Evolutionary conservation across 805 yeast genomes (phyloP), one percentile per base, ranked within the genome.

Genomic region (Nakazawaea wyomingensis): DNA sequence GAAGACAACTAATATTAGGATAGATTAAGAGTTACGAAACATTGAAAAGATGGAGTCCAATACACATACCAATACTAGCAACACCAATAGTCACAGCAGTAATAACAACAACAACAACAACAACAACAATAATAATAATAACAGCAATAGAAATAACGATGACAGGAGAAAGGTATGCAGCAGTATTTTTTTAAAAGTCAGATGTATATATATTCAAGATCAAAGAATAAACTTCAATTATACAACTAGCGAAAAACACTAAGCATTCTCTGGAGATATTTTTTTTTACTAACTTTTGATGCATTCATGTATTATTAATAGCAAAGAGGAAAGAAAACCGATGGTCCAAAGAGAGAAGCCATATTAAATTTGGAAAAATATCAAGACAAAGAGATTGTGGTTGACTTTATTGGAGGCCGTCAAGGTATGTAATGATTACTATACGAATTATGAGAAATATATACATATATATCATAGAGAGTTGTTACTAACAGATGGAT

Each of bases 331-430:
- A 39, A 30, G 18, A 44, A 44, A 14, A 10, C 39, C 7, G 35
- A 44, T 36, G 45, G 47, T 11, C 98, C 97, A 29, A 85, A 85
- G 68, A 84, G 88, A 63, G 96, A 90, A 49, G 95, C 96, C 18
- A 86, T 90, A 47, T 69, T 88, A 44, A 89, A 90, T 60, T 69
- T 93, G 47, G 76, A 81, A 48, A 83, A 79, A 56, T 86, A 85
- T 59, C 77, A 78, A 54, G 95, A 87, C 58, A 71, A 82, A 52
- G 62, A 71, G 51, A 78, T 91, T 32, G 74, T 82, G 53, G 91
- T 90, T 42, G 82, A 85, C 54, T 79, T 93, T 57, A 74, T 81
- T 51, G 95, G 96, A 10, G 96, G 96, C 5, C 78, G 97, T 56
- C 80, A 81, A 52, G 62, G 66, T 61, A 44, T 20, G 63, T 55